A percentile compares a stretch with the other conserved stretches of the same genome.
Evolutionary conservation across 2,329 filamentous ascomycete species (phyloP).

Genomic region (Ophiostoma himal-ulmi): DNA sequence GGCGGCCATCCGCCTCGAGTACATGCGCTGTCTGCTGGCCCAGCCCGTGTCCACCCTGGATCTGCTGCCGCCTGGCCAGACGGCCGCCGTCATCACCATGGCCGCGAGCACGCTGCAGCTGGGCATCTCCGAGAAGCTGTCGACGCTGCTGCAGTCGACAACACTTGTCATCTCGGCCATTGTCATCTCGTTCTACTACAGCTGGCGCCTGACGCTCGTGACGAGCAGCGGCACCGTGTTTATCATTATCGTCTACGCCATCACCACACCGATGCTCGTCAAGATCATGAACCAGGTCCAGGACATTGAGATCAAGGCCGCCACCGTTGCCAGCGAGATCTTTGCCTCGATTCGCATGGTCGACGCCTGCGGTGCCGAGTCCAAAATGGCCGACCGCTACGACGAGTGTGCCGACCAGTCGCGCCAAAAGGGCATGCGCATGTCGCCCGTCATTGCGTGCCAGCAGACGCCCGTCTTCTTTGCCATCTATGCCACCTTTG

Average conservation of each 20-base stretch:
- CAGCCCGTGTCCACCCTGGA: constrained; percentile 64
- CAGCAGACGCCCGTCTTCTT: constrained; percentile 34
- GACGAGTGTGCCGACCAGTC: constrained; percentile 50
- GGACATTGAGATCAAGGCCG: constrained; percentile 50
- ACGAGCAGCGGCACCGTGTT: constrained; percentile 52
- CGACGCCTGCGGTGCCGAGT: constrained; percentile 56
- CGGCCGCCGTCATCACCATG: constrained; percentile 57
- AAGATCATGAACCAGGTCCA: constrained; percentile 42
- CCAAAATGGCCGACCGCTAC: constrained; percentile 49
- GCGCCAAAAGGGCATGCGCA: constrained; percentile 31
- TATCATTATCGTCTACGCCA: constrained; percentile 44
- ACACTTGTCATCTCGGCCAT: constrained; percentile 49
- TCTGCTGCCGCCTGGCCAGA: constrained; percentile 53
- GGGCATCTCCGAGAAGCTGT: constrained; percentile 58
- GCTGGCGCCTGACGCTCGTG: constrained; percentile 55
- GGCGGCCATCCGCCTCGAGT: constrained; percentile 55
- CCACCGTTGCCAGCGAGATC: constrained; percentile 54
- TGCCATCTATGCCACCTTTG: constrained; percentile 40
- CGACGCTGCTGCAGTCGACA: constrained; percentile 50
- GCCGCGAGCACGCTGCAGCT: constrained; percentile 57
- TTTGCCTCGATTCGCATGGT: constrained; percentile 56
- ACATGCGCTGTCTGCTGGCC: constrained; percentile 56
- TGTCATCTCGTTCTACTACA: constrained; percentile 50
- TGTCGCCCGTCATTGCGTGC: constrained; percentile 30
- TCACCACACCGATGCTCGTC: constrained; percentile 51